Conservation (phyloP, 2,329 filamentous ascomycete species). For the Colletotrichum sp. region DNA sequence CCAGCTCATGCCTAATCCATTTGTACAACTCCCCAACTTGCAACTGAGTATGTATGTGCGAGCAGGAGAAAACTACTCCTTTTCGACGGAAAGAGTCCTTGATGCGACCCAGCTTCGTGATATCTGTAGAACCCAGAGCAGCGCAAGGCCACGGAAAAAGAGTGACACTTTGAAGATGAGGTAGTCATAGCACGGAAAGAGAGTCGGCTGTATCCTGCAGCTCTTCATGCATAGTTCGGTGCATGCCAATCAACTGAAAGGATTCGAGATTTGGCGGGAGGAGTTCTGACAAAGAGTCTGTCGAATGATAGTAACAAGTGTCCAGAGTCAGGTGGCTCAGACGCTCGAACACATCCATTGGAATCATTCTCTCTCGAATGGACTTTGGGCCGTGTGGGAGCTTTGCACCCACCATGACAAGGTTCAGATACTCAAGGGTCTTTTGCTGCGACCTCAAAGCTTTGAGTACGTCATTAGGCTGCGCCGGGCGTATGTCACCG, state of each 20-base stretch:
- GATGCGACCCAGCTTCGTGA: neutral
- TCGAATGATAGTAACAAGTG: neutral
- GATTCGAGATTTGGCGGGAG: neutral
- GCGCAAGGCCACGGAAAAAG: neutral
- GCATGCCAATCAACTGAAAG: neutral
- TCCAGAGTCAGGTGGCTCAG: neutral
- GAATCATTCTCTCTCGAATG: neutral
- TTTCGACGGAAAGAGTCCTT: neutral
- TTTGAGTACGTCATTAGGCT: neutral
- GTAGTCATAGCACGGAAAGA: neutral
- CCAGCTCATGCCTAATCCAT: neutral
- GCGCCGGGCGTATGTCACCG: neutral
- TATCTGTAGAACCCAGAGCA: neutral
- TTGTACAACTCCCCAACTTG: neutral
- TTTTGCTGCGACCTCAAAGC: neutral
- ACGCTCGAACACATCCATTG: neutral
- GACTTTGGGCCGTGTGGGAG: fast-evolving
- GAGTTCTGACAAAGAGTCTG: neutral
- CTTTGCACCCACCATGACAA: neutral
- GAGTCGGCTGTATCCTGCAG: neutral
- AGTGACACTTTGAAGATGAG: neutral
- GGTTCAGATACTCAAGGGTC: fast-evolving
- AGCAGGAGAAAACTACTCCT: neutral
- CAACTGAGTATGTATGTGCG: neutral
- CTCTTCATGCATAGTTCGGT: neutral